phyloP scores from a whole-genome alignment of 108 stramenopile species.

The Pseudonitzschia multistriata region DNA sequence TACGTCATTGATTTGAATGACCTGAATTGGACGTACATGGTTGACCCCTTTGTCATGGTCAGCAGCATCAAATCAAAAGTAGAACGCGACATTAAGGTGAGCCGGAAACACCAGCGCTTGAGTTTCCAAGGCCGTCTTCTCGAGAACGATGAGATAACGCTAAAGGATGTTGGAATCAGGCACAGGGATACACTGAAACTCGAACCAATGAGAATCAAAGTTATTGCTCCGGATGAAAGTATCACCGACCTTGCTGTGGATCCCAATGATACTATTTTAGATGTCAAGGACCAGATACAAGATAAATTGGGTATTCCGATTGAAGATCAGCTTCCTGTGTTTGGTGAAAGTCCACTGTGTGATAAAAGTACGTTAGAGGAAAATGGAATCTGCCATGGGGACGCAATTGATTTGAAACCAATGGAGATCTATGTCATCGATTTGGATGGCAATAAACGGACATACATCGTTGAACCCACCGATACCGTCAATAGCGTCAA shows the following conservation, averaged over 20 bases:
- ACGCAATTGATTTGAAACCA: constrained; percentile 19
- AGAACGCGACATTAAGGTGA: constrained; percentile 19
- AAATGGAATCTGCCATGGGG: constrained; percentile 23
- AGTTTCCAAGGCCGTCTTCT: constrained; percentile 11
- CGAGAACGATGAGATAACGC: constrained; percentile 14
- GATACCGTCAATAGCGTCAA: constrained; percentile 19
- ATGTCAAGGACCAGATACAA: constrained; percentile 34
- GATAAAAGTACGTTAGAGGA: constrained; percentile 17
- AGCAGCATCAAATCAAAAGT: constrained; percentile 10
- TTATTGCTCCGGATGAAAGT: constrained; percentile 20
- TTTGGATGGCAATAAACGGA: constrained; percentile 14
- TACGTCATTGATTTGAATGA: constrained; percentile 29
- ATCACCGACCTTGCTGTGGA: constrained; percentile 17
- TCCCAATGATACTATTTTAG: constrained; percentile 24
- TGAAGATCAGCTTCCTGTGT: constrained; percentile 64
- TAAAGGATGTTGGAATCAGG: constrained; percentile 17
- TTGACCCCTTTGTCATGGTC: constrained; percentile 12
- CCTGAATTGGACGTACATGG: constrained; percentile 9
- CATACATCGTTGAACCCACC: constrained; percentile 16
- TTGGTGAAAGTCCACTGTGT: constrained; percentile 5
- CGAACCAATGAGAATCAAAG: constrained; percentile 20
- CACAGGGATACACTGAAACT: constrained; percentile 20
- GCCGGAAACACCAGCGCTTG: constrained; percentile 10
- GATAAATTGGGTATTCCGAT: constrained; percentile 93
- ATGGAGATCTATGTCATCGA: constrained; percentile 38